These are phyloP conservation scores for Aureobasidium musti DNA, from an alignment of 2,329 filamentous ascomycete genomes.

Conservation along the genomic window DNA sequence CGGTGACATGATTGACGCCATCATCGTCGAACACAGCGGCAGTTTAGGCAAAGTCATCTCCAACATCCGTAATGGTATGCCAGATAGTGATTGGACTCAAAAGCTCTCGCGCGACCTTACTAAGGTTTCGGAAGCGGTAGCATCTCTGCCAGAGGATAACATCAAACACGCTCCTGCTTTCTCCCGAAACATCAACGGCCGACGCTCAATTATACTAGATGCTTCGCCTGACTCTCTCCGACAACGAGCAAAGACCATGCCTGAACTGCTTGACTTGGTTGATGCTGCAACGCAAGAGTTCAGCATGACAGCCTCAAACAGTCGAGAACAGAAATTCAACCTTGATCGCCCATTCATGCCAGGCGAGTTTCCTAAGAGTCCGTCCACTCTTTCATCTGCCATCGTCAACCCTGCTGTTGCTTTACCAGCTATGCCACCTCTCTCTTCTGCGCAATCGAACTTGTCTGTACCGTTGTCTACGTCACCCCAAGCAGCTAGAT, in stretches of 20 bases:
- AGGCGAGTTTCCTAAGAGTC: neutral
- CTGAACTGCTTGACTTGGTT: conserved; percentile 43
- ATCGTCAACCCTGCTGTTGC: neutral
- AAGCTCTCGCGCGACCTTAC: conserved; percentile 37
- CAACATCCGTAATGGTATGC: conserved; percentile 39
- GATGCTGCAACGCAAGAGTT: conserved; percentile 43
- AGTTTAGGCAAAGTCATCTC: conserved; percentile 45
- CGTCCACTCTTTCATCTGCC: neutral
- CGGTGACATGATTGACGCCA: conserved; percentile 44
- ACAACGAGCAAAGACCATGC: conserved; percentile 38
- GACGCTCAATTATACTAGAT: conserved; percentile 37
- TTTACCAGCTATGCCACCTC: too few species aligned
- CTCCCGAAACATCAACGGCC: conserved; percentile 17
- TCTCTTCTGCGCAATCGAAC: neutral
- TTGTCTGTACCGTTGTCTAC: neutral
- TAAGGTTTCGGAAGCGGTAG: conserved; percentile 35
- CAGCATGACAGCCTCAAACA: conserved; percentile 32
- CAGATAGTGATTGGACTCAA: conserved; percentile 33
- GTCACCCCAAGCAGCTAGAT: neutral
- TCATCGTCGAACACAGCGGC: conserved; percentile 46
- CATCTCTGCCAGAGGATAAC: conserved; percentile 35
- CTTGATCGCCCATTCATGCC: neutral
- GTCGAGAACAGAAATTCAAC: neutral
- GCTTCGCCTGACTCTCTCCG: conserved; percentile 35
- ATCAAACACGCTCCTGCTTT: conserved; percentile 31